Base-by-base conservation (phyloP, 1,139 yeast genomes). In the Zygotorulaspora mrakii region DNA sequence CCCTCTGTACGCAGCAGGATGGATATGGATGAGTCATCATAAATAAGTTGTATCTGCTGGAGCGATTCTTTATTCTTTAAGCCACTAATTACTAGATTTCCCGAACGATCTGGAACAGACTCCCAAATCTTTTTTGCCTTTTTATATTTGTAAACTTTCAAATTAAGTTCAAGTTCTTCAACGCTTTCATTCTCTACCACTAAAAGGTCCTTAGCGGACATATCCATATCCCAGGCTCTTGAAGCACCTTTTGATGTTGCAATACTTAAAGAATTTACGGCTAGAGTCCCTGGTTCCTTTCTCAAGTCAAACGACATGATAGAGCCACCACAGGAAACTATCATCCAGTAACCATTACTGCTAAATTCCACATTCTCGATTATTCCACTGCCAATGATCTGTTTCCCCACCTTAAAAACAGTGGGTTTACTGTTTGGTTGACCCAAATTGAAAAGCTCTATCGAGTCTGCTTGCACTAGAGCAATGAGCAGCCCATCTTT, bases 301-400 rank as follows among this genome's bases (percentile, higher is more conserved):
- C 87, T 68, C 45, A 81, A 64, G 57, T 81, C 85, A 54, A 73
- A 68, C n/a, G 81, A 66, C 36, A 74, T 71, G 2, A 68, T 41
- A 14, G 38, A 24, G 9, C 35, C 43, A 7, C 48, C 50, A 20
- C 59, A 50, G 9, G 49, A 40, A 48, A 69, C 61, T 53, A 65
- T 66, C 39, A 82, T 61, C 82, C 87, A 81, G 60, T 79, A 82
- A 4, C 94, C 94, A 55, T 83, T 83, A 18, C 72, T 66, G 6
- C 83, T 81, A 65, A 83, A 83, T 34, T 61, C 56, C 1, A 82
- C 53, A 14, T 66, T 61, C 4, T 61, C 51, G 4, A 78, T 67
- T 1, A 44, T 39, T 0, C 59, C 52, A 21, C 58, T 52, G 7
- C 51, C 54, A 3, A 64, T 49, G 2, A 51, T 47, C 17, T 53